Evolutionary conservation across 1,284 basidiomycete genomes (phyloP), one percentile per base, ranked within the genome.

Genomic region (Cryptococcus hybrid): DNA sequence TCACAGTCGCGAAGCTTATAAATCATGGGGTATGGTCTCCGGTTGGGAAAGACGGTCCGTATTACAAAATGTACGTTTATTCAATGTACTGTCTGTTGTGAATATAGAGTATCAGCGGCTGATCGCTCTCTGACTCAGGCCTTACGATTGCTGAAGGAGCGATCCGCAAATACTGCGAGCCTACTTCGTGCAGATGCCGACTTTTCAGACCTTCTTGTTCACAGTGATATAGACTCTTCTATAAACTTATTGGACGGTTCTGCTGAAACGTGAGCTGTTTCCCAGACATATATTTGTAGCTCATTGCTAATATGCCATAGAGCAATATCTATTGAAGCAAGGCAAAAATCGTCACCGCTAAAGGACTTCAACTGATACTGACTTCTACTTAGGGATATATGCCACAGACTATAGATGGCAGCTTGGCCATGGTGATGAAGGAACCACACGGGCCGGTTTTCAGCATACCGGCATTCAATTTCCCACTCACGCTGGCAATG

Each of bases 391-490:
- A 68, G 66, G 69, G 68, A 4, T 53, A 49, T 7, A 66, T 68
- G 24, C 70, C 70, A 2, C 53, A 57, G 2, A 71, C 69, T 0
- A 43, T 59, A 2, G 69, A 70, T 44, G 62, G 61, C 8, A 58
- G 56, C 9, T 50, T 66, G n/a, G 58, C 64, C 3, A 55, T 68
- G 35, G 60, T 68, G 2, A 47, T 61, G 3, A 54, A 68, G 15
- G 66, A 71, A 47, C 70, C 70, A 5, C 68, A 62, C 49, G 70
- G 70, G 12, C 61, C 66, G 2, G 61, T 65, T 2, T 53, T 73
- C 8, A 67, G 64, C 48, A 66, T 73, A n/a, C 60, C 70, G 8
- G 67, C 70, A 0, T 73, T 68, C 66, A 73, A 73, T 51, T 67
- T 64, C 38, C 67, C 64, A 6, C 54, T 69, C 44, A 66, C 67